Percentiles rank a stretch among this genome's conserved stretches.
These are phyloP conservation scores for Tarenaya hassleriana DNA, from an alignment of 345 rosid species.

Conservation along the genomic window DNA sequence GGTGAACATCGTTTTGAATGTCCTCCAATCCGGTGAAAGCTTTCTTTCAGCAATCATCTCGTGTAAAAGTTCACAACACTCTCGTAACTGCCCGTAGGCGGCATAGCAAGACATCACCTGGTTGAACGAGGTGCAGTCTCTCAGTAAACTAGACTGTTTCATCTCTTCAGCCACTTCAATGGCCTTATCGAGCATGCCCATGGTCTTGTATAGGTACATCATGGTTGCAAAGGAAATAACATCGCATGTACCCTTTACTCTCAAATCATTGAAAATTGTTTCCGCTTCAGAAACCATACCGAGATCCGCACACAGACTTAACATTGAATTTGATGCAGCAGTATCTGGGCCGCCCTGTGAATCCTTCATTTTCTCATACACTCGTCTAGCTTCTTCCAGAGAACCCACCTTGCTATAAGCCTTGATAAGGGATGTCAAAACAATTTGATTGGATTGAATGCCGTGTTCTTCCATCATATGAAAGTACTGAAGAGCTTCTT, in stretches of 20 bases:
- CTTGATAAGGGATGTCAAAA: constrained; percentile 76
- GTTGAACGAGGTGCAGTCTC: constrained; percentile 59
- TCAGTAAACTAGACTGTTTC: constrained; percentile 58
- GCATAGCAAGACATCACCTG: constrained; percentile 72
- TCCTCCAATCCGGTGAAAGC: constrained; percentile 55
- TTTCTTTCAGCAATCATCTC: constrained; percentile 56
- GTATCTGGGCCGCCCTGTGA: constrained; percentile 64
- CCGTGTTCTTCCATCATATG: constrained; percentile 54
- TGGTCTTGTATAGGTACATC: constrained; percentile 73
- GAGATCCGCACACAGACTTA: constrained; percentile 70
- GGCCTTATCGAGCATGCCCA: constrained; percentile 84
- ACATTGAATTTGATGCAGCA: constrained; percentile 71
- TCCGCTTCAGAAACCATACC: constrained; percentile 72
- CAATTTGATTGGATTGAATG: constrained; percentile 55
- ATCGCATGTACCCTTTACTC: constrained; percentile 55
- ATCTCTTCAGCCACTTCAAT: constrained; percentile 80
- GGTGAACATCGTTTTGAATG: constrained; percentile 58
- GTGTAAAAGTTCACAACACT: constrained; percentile 61
- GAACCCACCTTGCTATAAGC: constrained; percentile 71
- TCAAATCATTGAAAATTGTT: constrained; percentile 46
- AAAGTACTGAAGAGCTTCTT: constrained; percentile 65
- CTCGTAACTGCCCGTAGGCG: constrained; percentile 54
- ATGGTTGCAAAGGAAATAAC: constrained; percentile 65
- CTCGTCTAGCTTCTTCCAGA: constrained; percentile 57
- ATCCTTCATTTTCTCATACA: constrained; percentile 58